These are phyloP conservation scores for Dictyostelium discoideum DNA, from an alignment of 78 protist genomes.

Conservation along the genomic window DNA sequence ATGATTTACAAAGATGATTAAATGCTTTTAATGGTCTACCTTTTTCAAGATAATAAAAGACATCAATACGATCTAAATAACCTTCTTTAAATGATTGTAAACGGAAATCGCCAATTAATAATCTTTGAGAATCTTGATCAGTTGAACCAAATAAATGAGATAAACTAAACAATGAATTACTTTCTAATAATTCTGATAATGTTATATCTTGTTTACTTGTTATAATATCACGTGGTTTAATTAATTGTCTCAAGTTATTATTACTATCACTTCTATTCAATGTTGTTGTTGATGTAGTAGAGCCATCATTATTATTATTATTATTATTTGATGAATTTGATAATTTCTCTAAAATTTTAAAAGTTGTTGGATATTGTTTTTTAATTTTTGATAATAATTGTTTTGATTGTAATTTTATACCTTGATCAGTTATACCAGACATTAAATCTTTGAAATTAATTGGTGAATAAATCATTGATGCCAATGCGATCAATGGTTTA, in stretches of 20 bases:
- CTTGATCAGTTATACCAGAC: constrained; percentile 3
- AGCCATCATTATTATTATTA: neutral
- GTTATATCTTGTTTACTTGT: constrained; percentile 36
- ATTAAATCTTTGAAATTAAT: neutral
- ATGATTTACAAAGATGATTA: neutral
- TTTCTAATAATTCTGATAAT: constrained; percentile 39
- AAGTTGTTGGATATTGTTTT: constrained; percentile 19
- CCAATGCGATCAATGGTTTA: constrained; percentile 18
- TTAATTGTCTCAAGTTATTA: neutral
- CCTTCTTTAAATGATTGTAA: constrained; percentile 57
- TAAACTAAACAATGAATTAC: constrained; percentile 16
- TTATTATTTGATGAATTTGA: neutral
- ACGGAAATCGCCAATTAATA: constrained; percentile 17
- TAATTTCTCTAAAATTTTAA: neutral
- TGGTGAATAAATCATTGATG: constrained; percentile 53
- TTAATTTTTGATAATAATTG: neutral
- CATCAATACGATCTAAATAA: constrained; percentile 45
- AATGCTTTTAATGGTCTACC: constrained; percentile 60
- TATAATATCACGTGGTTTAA: constrained; percentile 57
- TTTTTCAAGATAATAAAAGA: constrained; percentile 60
- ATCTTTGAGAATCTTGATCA: neutral
- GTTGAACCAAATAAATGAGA: constrained; percentile 10
- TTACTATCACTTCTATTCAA: neutral
- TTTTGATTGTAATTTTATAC: constrained; percentile 7
- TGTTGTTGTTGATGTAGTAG: neutral